Base-by-base conservation (phyloP, 345 rosid species). In the Barbarea vulgaris region DNA sequence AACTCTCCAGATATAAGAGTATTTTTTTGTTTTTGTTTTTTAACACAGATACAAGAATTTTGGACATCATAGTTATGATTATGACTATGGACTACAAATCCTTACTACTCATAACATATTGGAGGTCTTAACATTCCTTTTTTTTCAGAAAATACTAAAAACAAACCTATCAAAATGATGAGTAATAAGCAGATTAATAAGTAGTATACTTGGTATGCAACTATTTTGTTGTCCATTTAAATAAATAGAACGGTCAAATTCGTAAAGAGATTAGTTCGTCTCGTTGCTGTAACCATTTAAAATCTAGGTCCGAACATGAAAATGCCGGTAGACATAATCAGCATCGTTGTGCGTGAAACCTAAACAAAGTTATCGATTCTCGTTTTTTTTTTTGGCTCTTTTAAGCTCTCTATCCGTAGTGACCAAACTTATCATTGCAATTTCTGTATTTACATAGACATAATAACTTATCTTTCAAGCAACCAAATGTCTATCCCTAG, bases 401-500 rank as follows among this genome's bases (percentile, higher is more conserved):
- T 44, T 5, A 42, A 48, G 15, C 59, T 76, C 58, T 69, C 6
- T 42, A 7, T 54, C 64, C 54, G 12, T 39, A 44, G 53, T 34
- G 66, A 61, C 53, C 27, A 62, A 55, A 62, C 75, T 63, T 63
- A 70, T 70, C 60, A 69, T 77, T 76, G 70, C 51, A 44, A 46
- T 76, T 61, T 76, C 24, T 70, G 59, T 50, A 55, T 55, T 44
- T 64, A 57, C 66, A 77, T 44, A 55, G 60, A 55, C 71, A 77
- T 21, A 22, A 77, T 21, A 22, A 24, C 76, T 63, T 77, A 70
- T 77, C 66, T 64, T 70, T 70, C 71, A 77, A 70, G 76, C 76
- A 56, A 77, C 76, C 53, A 64, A 70, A 28, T 69, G 70, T 63
- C n/a, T 63, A 27, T 31, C 64, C 70, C 74, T 61, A 69, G 15